phyloP scores from a whole-genome alignment of 441 rosid genomes.

The Geranium incanum region DNA sequence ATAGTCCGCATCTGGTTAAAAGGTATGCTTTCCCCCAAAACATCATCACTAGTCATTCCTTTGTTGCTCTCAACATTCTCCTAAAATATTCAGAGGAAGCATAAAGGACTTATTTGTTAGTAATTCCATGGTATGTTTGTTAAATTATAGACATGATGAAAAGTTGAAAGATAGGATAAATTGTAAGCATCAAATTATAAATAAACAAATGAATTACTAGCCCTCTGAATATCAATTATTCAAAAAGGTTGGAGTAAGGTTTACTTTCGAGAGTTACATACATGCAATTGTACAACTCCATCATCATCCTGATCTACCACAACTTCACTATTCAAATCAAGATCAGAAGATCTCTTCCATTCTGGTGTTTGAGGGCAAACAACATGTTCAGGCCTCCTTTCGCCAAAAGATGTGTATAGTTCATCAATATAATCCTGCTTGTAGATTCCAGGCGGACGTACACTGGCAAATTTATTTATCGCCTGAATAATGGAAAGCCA shows the following conservation, averaged over 20 bases:
- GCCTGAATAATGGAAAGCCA: constrained; percentile 48
- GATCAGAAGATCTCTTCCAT: constrained; percentile 90
- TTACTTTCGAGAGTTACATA: constrained; percentile 31
- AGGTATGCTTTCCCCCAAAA: constrained; percentile 95
- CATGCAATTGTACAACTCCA: constrained; percentile 61
- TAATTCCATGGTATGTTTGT: background rate
- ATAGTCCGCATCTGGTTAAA: constrained; percentile 56
- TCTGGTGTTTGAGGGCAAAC: constrained; percentile 85
- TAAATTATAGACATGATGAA: constrained; percentile 5
- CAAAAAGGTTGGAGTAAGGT: constrained; percentile 1
- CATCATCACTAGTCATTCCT: constrained; percentile 85
- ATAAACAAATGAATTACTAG: constrained; percentile 7
- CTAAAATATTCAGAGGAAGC: constrained; percentile 31
- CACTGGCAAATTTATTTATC: constrained; percentile 63
- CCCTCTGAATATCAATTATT: background rate
- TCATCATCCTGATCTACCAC: constrained; percentile 76
- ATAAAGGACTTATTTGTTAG: background rate
- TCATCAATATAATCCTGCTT: constrained; percentile 85
- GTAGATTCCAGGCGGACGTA: constrained; percentile 97
- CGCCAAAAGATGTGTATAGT: constrained; percentile 76
- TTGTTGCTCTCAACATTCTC: constrained; percentile 49
- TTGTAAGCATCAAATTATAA: background rate
- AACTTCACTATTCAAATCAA: constrained; percentile 97
- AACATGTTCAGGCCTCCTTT: constrained; percentile 66
- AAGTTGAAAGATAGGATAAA: background rate